Conservation (phyloP, 345 rosid species). For the Jatropha curcas region DNA sequence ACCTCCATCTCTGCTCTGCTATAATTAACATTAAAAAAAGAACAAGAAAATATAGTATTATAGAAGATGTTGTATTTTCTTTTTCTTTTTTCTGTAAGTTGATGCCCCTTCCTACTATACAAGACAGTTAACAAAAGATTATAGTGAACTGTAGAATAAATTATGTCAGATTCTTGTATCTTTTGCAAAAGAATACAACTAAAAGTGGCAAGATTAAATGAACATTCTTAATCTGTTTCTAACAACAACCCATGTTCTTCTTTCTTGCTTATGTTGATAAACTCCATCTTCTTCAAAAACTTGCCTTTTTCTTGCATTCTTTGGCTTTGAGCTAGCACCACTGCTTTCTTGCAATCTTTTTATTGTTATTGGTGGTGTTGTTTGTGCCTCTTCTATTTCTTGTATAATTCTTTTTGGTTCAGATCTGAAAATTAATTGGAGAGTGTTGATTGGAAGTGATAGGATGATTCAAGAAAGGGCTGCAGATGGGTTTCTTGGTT, state of each 20-base stretch:
- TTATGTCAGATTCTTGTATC: constrained; percentile 30
- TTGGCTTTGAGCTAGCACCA: constrained; percentile 1
- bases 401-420: constrained; percentile 15
- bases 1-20: constrained; percentile 25
- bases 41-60: background rate
- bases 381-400: background rate
- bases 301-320: background rate
- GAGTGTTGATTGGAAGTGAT: constrained; percentile 3
- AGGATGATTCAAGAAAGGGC: constrained; percentile 11
- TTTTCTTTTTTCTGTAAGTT: background rate
- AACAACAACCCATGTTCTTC: constrained; percentile 53
- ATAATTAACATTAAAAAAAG: no score
- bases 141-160: constrained; percentile 15
- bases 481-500: constrained; percentile 17
- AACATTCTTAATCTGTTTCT: constrained; percentile 46
- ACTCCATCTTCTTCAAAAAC: background rate
- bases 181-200: constrained; percentile 1
- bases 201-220: constrained; percentile 9
- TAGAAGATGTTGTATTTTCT: background rate
- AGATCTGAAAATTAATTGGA: constrained; percentile 33
- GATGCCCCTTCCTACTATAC: no score
- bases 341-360: background rate
- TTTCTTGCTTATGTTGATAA: constrained; percentile 39
- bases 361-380: background rate
- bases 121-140: constrained; percentile 11